Evolutionary conservation across 1,284 basidiomycete genomes (phyloP).

Genomic region (Apiotrichum siamense): DNA sequence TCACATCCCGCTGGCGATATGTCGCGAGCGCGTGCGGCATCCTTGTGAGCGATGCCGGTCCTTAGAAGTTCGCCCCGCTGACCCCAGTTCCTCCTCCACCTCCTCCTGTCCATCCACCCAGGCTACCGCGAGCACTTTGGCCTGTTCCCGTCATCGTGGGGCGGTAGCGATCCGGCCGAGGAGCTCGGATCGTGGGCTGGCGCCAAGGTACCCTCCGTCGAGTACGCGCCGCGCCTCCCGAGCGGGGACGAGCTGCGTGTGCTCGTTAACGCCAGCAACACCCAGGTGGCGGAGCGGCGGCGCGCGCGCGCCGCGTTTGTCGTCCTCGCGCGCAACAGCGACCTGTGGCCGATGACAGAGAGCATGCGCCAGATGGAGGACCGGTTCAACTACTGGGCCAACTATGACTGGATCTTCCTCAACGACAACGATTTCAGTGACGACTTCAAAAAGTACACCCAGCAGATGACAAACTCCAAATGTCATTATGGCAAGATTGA

Average conservation of each 20-base stretch:
- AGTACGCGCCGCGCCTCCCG: background rate
- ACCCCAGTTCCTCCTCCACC: slow-evolving; percentile 24
- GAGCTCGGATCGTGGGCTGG: background rate
- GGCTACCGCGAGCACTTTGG: slow-evolving; percentile 36
- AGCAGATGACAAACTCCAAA: slow-evolving; percentile 59
- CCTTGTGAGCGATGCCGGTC: background rate
- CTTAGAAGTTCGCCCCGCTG: background rate
- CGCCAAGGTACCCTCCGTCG: too few species aligned
- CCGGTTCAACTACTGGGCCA: slow-evolving; percentile 69
- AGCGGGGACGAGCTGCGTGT: background rate
- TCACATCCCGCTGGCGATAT: background rate
- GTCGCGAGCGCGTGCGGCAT: background rate
- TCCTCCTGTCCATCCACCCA: slow-evolving; percentile 40
- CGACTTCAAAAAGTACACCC: slow-evolving; percentile 67
- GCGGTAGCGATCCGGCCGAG: too few species aligned
- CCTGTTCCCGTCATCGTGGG: slow-evolving; percentile 16
- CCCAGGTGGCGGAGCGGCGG: background rate
- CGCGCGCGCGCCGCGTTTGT: slow-evolving; percentile 77
- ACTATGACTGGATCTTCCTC: slow-evolving; percentile 79
- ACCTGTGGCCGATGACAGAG: slow-evolving; percentile 62
- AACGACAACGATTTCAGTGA: slow-evolving; percentile 73
- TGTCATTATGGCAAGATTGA: slow-evolving; percentile 79
- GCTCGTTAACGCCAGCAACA: background rate
- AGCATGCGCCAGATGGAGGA: slow-evolving; percentile 49
- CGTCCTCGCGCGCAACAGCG: slow-evolving; percentile 70